These are phyloP conservation scores for Chytridiales sp. DNA, from an alignment of 371 early-diverging fungal species.

Conservation along the genomic window DNA sequence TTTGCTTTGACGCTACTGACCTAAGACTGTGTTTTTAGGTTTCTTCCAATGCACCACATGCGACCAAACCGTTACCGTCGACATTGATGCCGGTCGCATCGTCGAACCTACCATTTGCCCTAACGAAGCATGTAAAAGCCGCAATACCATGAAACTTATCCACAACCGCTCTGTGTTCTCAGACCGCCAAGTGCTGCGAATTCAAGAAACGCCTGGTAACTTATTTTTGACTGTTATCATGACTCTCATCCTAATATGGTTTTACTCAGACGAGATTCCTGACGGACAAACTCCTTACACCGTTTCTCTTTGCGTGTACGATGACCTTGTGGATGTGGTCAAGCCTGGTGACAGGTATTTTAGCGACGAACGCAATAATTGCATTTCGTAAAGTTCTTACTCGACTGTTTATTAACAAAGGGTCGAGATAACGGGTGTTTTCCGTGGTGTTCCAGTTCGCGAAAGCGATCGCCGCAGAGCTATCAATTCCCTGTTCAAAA, in stretches of 20 bases:
- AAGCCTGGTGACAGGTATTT: conserved; percentile 97
- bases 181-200: conserved; percentile 94
- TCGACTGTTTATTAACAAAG: too few species aligned
- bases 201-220: conserved; percentile 97
- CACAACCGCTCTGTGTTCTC: conserved; percentile 93
- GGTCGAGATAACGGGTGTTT: conserved; percentile 95
- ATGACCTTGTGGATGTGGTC: conserved; percentile 93
- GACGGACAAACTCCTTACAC: conserved; percentile 99
- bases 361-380: too few species aligned
- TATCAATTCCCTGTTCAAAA: conserved; percentile 93
- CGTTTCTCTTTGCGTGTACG: conserved; percentile 88
- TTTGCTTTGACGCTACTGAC: background rate
- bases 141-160: conserved; percentile 83
- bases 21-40: conserved; percentile 47
- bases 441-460: conserved; percentile 94
- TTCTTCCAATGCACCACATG: conserved; percentile 91
- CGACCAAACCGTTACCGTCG: conserved; percentile 77
- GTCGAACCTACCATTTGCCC: conserved; percentile 92
- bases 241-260: background rate
- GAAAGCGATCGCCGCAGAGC: conserved; percentile 90
- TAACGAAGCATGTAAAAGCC: conserved; percentile 70
- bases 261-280: conserved; percentile 80
- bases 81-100: conserved; percentile 90
- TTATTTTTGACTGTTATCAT: conserved; percentile 1
- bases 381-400: too few species aligned